Conservation (phyloP, 495 filamentous ascomycete genomes). For the Aspergillus carlsbadensis region DNA sequence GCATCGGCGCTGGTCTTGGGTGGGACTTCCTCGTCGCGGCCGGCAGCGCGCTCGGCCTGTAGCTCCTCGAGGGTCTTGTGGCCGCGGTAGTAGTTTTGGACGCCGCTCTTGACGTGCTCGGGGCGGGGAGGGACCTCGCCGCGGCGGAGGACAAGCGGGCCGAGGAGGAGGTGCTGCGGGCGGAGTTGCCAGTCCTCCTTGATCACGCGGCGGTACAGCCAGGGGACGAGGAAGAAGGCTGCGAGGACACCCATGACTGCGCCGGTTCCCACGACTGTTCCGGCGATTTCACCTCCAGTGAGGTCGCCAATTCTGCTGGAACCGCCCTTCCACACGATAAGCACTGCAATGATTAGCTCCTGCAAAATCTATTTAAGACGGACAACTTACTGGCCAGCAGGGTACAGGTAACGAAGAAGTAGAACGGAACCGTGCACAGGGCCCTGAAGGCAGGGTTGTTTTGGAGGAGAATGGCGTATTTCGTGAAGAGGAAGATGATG, state of each 20-base stretch:
- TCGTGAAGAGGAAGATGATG: constrained; percentile 22
- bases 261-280: constrained; percentile 13
- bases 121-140: constrained; percentile 16
- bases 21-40: constrained; percentile 7
- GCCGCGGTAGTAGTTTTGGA: constrained; percentile 22
- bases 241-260: constrained; percentile 10
- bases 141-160: constrained; percentile 19
- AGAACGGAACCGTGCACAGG: constrained; percentile 17
- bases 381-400: constrained; percentile 16
- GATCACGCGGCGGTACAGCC: constrained; percentile 17
- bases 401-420: constrained; percentile 17
- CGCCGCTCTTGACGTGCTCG: background rate
- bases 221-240: constrained; percentile 15
- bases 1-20: background rate
- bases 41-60: constrained; percentile 9
- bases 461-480: constrained; percentile 15
- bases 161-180: constrained; percentile 11
- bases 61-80: constrained; percentile 22
- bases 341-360: constrained; percentile 5
- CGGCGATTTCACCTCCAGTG: constrained; percentile 6
- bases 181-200: constrained; percentile 18
- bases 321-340: constrained; percentile 24
- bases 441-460: constrained; percentile 11
- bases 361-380: background rate
- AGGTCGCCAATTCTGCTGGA: constrained; percentile 17